phyloP scores from a whole-genome alignment of 179 eudicot genomes.

The Spergularia azorica region DNA sequence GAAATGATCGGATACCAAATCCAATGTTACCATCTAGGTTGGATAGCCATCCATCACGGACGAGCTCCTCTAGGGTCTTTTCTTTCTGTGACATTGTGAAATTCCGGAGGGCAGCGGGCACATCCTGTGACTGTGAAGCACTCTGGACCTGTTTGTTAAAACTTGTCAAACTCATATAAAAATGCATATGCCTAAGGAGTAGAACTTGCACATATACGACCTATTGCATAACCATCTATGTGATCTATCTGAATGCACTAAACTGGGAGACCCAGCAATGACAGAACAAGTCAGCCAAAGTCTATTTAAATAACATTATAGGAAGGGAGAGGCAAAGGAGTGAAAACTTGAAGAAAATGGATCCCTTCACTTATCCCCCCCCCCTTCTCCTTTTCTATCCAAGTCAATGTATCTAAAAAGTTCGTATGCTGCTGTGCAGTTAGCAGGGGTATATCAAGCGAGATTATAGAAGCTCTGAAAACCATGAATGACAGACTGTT shows the following conservation, averaged over 20 bases:
- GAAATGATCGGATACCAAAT: conserved; percentile 88
- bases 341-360: neutral
- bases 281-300: no score
- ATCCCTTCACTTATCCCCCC: neutral
- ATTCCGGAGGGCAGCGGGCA: conserved; percentile 71
- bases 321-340: neutral
- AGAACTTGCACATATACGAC: neutral
- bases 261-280: no score
- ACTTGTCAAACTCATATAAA: conserved; percentile 21
- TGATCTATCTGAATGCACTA: no score
- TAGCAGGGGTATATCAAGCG: no score
- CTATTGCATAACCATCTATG: neutral
- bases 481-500: no score
- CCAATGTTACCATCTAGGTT: conserved; percentile 69
- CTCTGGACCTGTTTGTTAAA: conserved; percentile 44
- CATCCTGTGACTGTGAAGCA: conserved; percentile 50
- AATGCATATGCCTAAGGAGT: neutral
- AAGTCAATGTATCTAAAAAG: no score
- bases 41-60: conserved; percentile 82
- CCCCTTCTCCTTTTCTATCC: neutral
- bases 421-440: no score
- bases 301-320: no score
- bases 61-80: conserved; percentile 73
- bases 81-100: conserved; percentile 92
- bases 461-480: no score